A percentile compares a stretch with the other conserved stretches of the same genome.
Conservation (phyloP, 805 yeast genomes). For the Zygoascus biomembranicola region DNA sequence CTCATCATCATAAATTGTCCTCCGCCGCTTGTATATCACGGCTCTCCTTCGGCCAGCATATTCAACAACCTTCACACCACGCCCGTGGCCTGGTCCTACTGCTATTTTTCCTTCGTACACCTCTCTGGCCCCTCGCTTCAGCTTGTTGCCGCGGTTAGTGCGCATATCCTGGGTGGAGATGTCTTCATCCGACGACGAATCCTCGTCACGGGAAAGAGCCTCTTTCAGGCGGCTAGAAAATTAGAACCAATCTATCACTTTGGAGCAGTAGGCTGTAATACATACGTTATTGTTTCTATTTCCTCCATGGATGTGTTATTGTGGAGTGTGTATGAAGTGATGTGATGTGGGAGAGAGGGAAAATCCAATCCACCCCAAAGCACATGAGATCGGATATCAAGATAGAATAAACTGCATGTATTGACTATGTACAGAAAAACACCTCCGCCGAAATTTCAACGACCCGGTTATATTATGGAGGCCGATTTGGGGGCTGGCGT, state of each 20-base stretch:
- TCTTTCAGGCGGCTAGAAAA: constrained; percentile 26
- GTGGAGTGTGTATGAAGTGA: not conserved
- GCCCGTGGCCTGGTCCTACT: constrained; percentile 18
- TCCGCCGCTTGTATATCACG: constrained; percentile 18
- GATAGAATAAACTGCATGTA: not conserved
- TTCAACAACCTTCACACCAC: constrained; percentile 24
- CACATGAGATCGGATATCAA: too few relatives aligned
- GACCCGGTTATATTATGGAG: not conserved
- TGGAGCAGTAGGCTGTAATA: not conserved
- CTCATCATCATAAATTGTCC: constrained; percentile 23
- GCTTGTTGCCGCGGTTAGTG: constrained; percentile 51
- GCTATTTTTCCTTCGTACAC: constrained; percentile 39
- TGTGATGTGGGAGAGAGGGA: not conserved
- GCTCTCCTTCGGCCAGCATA: constrained; percentile 24
- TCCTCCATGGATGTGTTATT: not conserved
- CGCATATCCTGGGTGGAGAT: constrained; percentile 7
- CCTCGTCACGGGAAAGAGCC: constrained; percentile 25
- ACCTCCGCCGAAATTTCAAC: not conserved
- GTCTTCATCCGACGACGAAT: constrained; percentile 18
- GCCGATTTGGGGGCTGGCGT: not conserved
- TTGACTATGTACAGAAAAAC: not conserved
- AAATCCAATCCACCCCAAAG: too few relatives aligned
- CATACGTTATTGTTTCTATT: constrained; percentile 7
- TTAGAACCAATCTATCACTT: not conserved
- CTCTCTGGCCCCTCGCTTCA: constrained; percentile 40